These are phyloP conservation scores for Sisymbrium irio DNA, from an alignment of 345 rosid species.

Conservation along the genomic window DNA sequence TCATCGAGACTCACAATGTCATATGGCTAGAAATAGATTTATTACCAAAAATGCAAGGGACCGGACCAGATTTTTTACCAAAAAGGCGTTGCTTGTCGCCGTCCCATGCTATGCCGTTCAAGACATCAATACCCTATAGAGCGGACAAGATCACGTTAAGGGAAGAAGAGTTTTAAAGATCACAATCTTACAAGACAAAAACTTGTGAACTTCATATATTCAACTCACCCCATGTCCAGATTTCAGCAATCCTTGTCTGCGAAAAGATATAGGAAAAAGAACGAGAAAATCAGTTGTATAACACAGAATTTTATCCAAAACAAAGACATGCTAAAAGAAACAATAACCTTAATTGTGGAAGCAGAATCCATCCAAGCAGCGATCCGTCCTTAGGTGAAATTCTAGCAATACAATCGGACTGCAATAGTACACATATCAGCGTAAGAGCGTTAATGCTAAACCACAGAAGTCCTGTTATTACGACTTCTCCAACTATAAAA, in stretches of 20 bases:
- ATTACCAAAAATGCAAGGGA: background rate
- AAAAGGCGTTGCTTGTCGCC: slow-evolving; percentile 47
- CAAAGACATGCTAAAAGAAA: background rate
- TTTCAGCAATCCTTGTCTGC: slow-evolving; percentile 57
- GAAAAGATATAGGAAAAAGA: background rate
- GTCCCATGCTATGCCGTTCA: slow-evolving; percentile 99
- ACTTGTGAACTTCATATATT: background rate
- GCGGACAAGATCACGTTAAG: slow-evolving; percentile 2
- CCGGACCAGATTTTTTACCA: slow-evolving; percentile 7
- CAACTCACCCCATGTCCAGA: slow-evolving; percentile 59
- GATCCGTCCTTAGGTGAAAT: slow-evolving; percentile 66
- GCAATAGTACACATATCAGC: slow-evolving; percentile 16
- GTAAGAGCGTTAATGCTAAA: background rate
- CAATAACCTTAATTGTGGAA: slow-evolving; percentile 63
- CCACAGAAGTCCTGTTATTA: background rate
- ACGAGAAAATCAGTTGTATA: background rate
- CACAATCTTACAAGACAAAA: background rate
- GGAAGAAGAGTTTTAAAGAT: background rate
- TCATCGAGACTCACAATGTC: background rate
- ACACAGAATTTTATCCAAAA: background rate
- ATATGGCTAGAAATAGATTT: background rate
- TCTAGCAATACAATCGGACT: slow-evolving; percentile 95
- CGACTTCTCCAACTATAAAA: background rate
- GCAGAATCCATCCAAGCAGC: slow-evolving; percentile 83
- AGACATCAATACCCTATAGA: slow-evolving; percentile 70